Percentiles rank a stretch among this genome's conserved stretches.
Evolutionary conservation across 2,329 filamentous ascomycete genomes (phyloP).

Genomic region (Gremmenia infestans): DNA sequence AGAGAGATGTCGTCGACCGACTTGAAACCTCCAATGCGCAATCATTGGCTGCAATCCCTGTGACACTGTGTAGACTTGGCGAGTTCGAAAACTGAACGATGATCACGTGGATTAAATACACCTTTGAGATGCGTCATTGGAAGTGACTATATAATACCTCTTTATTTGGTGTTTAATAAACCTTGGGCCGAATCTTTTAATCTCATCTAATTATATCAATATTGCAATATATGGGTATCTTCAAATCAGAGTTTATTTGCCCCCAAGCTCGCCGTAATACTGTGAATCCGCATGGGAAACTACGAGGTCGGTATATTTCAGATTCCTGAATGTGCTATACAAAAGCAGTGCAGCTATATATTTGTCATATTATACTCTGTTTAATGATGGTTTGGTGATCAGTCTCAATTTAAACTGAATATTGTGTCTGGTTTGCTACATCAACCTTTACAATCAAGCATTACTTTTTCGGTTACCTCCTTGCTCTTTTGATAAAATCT

Average conservation of each 20-base stretch:
- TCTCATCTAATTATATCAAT: background rate
- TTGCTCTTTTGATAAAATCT: background rate
- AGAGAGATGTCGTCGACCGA: background rate
- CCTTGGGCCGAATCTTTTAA: background rate
- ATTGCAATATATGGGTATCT: background rate
- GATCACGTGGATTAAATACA: background rate
- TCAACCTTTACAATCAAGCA: background rate
- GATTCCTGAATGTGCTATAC: background rate
- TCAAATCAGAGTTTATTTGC: slow-evolving; percentile 14
- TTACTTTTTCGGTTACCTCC: background rate
- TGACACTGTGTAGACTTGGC: background rate
- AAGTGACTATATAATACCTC: background rate
- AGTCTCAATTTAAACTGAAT: too few relatives aligned
- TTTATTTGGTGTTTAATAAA: background rate
- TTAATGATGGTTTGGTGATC: background rate
- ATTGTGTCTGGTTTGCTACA: too few relatives aligned
- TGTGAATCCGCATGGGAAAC: slow-evolving; percentile 23
- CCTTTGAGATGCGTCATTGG: background rate
- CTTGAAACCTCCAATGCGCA: background rate
- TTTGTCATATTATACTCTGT: background rate
- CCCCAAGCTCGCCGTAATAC: slow-evolving; percentile 23
- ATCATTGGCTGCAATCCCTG: background rate
- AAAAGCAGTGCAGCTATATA: background rate
- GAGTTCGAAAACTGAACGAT: background rate
- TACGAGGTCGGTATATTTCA: slow-evolving; percentile 12